phyloP scores from a whole-genome alignment of 768 basidiomycete genomes.

The Mycena crocata region DNA sequence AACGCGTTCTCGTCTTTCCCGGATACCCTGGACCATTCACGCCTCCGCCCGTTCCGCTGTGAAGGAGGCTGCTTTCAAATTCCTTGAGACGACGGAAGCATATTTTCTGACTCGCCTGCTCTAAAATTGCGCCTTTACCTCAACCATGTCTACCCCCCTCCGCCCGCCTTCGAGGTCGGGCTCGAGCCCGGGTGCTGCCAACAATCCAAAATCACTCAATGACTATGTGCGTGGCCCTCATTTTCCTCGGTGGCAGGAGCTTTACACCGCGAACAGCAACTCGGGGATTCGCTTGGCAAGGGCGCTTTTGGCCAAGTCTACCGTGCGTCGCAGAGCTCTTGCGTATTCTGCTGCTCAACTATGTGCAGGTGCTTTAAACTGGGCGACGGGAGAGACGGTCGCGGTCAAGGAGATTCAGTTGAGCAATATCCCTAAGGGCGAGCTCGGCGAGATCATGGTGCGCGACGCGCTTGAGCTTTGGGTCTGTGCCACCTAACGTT shows the following conservation, averaged over 20 bases:
- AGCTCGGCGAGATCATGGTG: conserved; percentile 98
- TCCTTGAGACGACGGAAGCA: conserved; percentile 31
- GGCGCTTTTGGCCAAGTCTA: conserved; percentile 98
- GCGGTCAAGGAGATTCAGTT: conserved; percentile 98
- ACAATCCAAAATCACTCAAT: conserved; percentile 67
- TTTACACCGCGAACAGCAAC: conserved; percentile 69
- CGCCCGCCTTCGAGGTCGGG: conserved; percentile 30
- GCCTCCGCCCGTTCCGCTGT: not conserved
- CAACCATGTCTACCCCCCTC: conserved; percentile 29
- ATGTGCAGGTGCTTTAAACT: conserved; percentile 82
- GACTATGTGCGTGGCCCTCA: conserved; percentile 66
- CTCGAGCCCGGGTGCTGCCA: conserved; percentile 49
- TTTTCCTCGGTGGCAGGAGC: conserved; percentile 15
- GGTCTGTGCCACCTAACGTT: conserved; percentile 32
- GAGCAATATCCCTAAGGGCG: conserved; percentile 91
- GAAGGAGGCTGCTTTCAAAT: conserved; percentile 10
- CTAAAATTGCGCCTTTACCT: conserved; percentile 43
- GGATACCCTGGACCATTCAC: conserved; percentile 9
- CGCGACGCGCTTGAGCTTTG: conserved; percentile 36
- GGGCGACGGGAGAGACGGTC: conserved; percentile 97
- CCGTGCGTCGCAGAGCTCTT: conserved; percentile 64
- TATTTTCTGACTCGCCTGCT: conserved; percentile 42
- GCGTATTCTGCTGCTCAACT: not conserved
- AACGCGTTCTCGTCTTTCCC: conserved; percentile 18
- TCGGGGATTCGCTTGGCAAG: conserved; percentile 95